phyloP scores from a whole-genome alignment of 495 filamentous ascomycete species.

The Penicillium lagena region DNA sequence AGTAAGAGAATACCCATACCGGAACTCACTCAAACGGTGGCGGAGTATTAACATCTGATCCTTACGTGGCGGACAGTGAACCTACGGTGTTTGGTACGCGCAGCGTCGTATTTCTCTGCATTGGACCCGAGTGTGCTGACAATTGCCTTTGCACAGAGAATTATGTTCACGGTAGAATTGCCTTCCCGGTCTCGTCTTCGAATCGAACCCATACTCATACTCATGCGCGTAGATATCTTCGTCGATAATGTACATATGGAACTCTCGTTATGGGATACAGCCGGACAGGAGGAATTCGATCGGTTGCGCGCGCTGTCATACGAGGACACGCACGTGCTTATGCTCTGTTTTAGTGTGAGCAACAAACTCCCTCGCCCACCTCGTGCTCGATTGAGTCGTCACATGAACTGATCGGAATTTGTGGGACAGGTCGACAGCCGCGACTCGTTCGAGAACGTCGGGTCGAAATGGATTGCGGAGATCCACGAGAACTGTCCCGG shows the following conservation, averaged over 20 bases:
- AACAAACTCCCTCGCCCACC: neutral
- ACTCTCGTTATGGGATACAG: conserved; percentile 95
- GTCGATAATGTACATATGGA: conserved; percentile 96
- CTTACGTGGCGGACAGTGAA: conserved; percentile 46
- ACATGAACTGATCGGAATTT: no score
- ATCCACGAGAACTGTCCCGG: conserved; percentile 96
- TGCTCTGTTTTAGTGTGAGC: conserved; percentile 89
- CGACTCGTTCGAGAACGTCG: conserved; percentile 95
- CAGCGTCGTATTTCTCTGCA: neutral
- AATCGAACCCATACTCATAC: neutral
- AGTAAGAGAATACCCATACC: conserved; percentile 42
- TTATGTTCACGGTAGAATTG: conserved; percentile 82
- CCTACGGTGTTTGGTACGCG: conserved; percentile 84
- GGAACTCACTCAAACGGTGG: neutral
- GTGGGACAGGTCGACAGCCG: conserved; percentile 68
- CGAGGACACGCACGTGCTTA: conserved; percentile 95
- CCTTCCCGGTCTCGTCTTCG: conserved; percentile 7
- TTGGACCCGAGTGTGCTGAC: conserved; percentile 18
- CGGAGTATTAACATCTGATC: conserved; percentile 20
- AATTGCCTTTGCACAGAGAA: conserved; percentile 55
- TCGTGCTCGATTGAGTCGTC: no score
- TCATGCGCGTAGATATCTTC: conserved; percentile 71
- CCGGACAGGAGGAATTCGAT: conserved; percentile 98
- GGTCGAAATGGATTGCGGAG: conserved; percentile 95
- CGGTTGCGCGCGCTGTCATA: conserved; percentile 91